phyloP scores from a whole-genome alignment of 2,329 filamentous ascomycete genomes.

The Ceratocystis alfenasii region DNA sequence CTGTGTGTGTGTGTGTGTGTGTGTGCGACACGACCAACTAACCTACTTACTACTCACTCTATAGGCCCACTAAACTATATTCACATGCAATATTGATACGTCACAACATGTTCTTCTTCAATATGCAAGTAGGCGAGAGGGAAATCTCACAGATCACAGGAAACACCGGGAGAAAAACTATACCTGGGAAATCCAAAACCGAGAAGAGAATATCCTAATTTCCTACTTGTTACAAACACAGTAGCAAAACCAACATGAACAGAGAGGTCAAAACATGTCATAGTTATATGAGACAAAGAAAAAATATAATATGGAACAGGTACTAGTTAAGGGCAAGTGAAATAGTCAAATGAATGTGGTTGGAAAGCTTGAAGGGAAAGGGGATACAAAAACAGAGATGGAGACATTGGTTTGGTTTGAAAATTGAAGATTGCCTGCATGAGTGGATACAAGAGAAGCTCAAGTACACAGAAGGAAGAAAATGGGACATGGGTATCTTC shows the following conservation, averaged over 20 bases:
- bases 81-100: too few relatives aligned
- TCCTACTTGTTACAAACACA: not conserved
- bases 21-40: too few relatives aligned
- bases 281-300: not conserved
- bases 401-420: not conserved
- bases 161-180: not conserved
- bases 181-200: not conserved
- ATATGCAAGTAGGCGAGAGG: too few relatives aligned
- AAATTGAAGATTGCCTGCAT: not conserved
- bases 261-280: not conserved
- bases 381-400: not conserved
- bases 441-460: not conserved
- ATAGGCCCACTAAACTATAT: too few relatives aligned
- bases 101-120: too few relatives aligned
- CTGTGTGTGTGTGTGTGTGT: too few relatives aligned
- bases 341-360: conserved; percentile 9
- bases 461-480: not conserved
- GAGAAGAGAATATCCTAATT: too few relatives aligned
- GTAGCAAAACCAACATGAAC: not conserved
- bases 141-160: too few relatives aligned
- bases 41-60: too few relatives aligned
- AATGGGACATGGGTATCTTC: conserved; percentile 6
- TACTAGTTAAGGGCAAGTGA: not conserved
- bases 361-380: not conserved
- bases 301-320: conserved; percentile 5